phyloP scores from a whole-genome alignment of 805 yeast genomes.

The Pachysolen tannophilus region DNA sequence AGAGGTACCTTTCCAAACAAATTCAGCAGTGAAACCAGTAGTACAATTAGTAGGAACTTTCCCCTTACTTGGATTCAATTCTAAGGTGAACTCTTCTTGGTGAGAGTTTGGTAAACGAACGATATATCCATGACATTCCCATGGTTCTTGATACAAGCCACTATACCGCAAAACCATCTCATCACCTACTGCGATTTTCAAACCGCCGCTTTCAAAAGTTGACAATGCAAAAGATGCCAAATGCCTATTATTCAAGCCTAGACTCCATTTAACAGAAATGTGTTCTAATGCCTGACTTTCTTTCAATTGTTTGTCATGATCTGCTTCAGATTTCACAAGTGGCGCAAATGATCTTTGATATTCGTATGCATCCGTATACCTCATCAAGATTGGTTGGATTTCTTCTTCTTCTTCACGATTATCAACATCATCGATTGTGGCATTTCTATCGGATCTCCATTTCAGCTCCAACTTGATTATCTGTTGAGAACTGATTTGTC shows the following conservation, averaged over 20 bases:
- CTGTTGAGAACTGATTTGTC: conserved; percentile 52
- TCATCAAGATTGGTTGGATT: conserved; percentile 62
- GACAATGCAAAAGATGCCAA: conserved; percentile 64
- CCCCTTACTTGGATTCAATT: conserved; percentile 37
- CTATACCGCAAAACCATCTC: conserved; percentile 61
- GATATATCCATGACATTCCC: conserved; percentile 71
- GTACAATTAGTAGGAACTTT: conserved; percentile 53
- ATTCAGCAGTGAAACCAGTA: conserved; percentile 72
- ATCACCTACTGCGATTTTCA: conserved; percentile 79
- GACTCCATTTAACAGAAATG: conserved; percentile 66
- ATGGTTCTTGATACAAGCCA: conserved; percentile 47
- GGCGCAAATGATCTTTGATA: conserved; percentile 85
- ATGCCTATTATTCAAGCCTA: conserved; percentile 56
- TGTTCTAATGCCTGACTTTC: conserved; percentile 75
- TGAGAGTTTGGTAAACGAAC: conserved; percentile 60
- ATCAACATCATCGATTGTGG: conserved; percentile 62
- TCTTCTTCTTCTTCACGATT: conserved; percentile 46
- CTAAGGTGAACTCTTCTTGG: conserved; percentile 66
- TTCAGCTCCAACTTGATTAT: conserved; percentile 68
- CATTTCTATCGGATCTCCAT: conserved; percentile 69
- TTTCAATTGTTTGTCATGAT: conserved; percentile 62
- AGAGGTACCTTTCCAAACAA: conserved; percentile 83
- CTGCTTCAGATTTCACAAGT: conserved; percentile 72
- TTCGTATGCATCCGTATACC: conserved; percentile 76
- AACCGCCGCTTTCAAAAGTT: conserved; percentile 53